A percentile compares a stretch with the other conserved stretches of the same genome.
phyloP scores from a whole-genome alignment of 345 rosid genomes.

The Corchorus olitorius region DNA sequence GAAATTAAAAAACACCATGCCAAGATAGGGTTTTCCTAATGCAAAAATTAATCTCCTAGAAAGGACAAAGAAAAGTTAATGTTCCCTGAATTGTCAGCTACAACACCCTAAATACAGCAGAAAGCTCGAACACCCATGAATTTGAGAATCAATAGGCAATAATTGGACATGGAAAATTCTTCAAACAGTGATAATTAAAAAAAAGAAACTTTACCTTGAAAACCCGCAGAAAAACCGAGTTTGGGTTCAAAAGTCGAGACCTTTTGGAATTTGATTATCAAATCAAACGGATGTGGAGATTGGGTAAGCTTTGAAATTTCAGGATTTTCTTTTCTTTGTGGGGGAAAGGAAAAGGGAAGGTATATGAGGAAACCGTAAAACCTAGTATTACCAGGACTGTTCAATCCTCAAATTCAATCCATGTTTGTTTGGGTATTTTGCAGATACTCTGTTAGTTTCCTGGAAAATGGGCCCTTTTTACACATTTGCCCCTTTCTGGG shows the following conservation, averaged over 20 bases:
- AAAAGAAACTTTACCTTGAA: not conserved
- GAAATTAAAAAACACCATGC: not conserved
- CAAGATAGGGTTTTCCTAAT: no score
- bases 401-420: not conserved
- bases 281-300: not conserved
- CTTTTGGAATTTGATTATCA: not conserved
- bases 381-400: conserved; percentile 5
- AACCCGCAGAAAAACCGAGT: not conserved
- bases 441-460: not conserved
- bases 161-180: not conserved
- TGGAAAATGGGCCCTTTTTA: not conserved
- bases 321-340: not conserved
- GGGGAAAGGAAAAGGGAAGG: not conserved
- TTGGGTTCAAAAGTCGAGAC: not conserved
- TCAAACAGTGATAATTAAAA: not conserved
- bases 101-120: not conserved
- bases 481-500: not conserved
- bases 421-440: not conserved
- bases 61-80: not conserved
- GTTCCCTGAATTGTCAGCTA: not conserved
- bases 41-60: not conserved
- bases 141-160: not conserved
- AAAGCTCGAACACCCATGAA: not conserved
- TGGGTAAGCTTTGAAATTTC: not conserved
- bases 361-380: not conserved